Percentiles rank a stretch among this genome's conserved stretches.
Evolutionary conservation across 176 grass and related monocot genomes (phyloP).

Genomic region (Phoenix roebelenii): DNA sequence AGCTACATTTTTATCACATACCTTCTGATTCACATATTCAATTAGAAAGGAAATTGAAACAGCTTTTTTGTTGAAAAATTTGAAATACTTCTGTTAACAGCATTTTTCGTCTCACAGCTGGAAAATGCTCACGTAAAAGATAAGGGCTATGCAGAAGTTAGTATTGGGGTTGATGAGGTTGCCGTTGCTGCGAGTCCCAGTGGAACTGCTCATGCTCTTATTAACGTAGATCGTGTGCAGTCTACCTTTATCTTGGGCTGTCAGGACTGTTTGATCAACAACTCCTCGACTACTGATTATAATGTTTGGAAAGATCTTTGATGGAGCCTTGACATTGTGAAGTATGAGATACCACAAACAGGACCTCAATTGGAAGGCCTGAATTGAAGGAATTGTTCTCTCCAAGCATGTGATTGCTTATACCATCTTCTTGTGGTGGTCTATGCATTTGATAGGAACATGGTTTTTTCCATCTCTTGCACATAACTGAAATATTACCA

Average conservation of each 20-base stretch:
- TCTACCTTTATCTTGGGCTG: slow-evolving; percentile 79
- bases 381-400: no score
- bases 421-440: no score
- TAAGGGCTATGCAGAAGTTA: slow-evolving; percentile 79
- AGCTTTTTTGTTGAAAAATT: slow-evolving; percentile 1
- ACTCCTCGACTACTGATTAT: slow-evolving; percentile 77
- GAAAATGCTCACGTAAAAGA: slow-evolving; percentile 72
- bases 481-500: no score
- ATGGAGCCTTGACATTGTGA: neutral
- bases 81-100: slow-evolving; percentile 2
- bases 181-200: slow-evolving; percentile 58
- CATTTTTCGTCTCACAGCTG: slow-evolving; percentile 31
- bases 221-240: slow-evolving; percentile 58
- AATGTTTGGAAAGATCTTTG: slow-evolving; percentile 95
- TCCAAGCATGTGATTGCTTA: no score
- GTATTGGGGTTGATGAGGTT: slow-evolving; percentile 54
- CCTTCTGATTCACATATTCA: no score
- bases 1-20: neutral
- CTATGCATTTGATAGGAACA: no score
- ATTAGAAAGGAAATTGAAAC: no score
- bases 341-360: no score
- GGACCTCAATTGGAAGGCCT: no score
- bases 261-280: slow-evolving; percentile 60
- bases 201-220: slow-evolving; percentile 84
- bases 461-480: no score